Base-by-base conservation (phyloP, 805 yeast genomes). In the Cyberlindnera mycetangii region DNA sequence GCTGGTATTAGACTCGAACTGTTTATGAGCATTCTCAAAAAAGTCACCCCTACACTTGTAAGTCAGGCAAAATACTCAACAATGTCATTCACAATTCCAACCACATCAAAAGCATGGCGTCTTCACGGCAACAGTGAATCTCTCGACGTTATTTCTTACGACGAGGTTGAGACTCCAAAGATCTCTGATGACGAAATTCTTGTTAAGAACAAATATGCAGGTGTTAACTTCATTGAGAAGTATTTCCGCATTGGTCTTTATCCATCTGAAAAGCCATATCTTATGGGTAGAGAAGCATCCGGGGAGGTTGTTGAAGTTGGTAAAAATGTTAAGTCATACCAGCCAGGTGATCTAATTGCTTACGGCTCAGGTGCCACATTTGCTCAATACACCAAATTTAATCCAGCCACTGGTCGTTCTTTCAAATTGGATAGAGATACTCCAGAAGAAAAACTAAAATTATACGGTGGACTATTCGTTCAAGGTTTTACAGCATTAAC, bases 401-500 rank as follows among this genome's bases (percentile, higher is more conserved):
- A 57, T 30, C 57, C 71, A 1, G 65, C 70, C 8, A 22, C 21
- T 4, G 44, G 43, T 1, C 60, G 58, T 11, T 59, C 80, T 5
- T 46, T 70, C 47, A 80, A 78, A 55, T 56, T 89, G 20, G 79
- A 82, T 2, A 65, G 60, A 0, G 68, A 68, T 32, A 45, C 71
- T 7, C 49, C 72, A 12, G 85, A 79, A 32, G 80, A 75, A 18
- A 60, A 69, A 15, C 58, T 80, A 53, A 71, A 81, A 58, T 31
- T 67, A 18, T 81, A 75, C 54, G 90, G 85, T 12, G 87, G 83
- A 3, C 59, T 78, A 2, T 56, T 81, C 36, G 52, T 86, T 25
- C 92, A 86, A 63, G 93, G 89, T 1, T 68, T 89, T 50, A 90
- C 97, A 7, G 93, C 92, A 2, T 64, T 85, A 55, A 76, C 92